These are phyloP conservation scores for Epicoccum nigrum DNA, from an alignment of 2,329 filamentous ascomycete genomes.

Conservation along the genomic window DNA sequence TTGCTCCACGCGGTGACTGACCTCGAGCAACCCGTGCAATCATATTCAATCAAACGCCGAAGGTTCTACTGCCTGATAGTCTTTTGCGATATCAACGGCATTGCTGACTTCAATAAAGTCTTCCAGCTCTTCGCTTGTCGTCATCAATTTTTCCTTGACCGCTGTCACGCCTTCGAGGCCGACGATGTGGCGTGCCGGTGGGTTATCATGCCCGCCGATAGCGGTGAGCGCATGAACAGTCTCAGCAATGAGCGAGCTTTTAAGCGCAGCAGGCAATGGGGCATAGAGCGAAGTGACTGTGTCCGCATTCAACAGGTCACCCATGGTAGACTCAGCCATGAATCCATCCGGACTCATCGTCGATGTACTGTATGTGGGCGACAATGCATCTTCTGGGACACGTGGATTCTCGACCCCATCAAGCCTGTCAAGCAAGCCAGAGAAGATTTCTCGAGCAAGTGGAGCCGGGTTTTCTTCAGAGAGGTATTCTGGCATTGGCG, in stretches of 20 bases:
- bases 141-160: constrained; percentile 96
- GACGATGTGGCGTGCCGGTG: constrained; percentile 91
- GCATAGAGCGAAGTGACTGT: constrained; percentile 74
- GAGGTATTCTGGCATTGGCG: constrained; percentile 73
- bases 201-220: constrained; percentile 95
- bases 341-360: constrained; percentile 35
- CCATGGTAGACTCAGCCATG: constrained; percentile 46
- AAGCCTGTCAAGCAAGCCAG: constrained; percentile 77
- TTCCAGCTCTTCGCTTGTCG: constrained; percentile 92
- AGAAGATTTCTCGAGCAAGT: constrained; percentile 80
- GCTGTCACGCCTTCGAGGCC: constrained; percentile 84
- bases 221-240: constrained; percentile 90
- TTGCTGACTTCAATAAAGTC: constrained; percentile 92
- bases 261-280: constrained; percentile 67
- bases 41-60: constrained; percentile 6
- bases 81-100: constrained; percentile 72
- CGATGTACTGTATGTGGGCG: constrained; percentile 36
- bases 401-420: constrained; percentile 60
- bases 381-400: constrained; percentile 40
- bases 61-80: constrained; percentile 13
- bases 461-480: constrained; percentile 76
- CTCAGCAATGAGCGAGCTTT: constrained; percentile 79
- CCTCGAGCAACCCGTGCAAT: too few species aligned
- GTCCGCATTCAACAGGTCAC: constrained; percentile 54
- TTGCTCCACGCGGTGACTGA: too few species aligned